phyloP scores from a whole-genome alignment of 2,329 filamentous ascomycete species.

The Trichoderma afroharzianum region DNA sequence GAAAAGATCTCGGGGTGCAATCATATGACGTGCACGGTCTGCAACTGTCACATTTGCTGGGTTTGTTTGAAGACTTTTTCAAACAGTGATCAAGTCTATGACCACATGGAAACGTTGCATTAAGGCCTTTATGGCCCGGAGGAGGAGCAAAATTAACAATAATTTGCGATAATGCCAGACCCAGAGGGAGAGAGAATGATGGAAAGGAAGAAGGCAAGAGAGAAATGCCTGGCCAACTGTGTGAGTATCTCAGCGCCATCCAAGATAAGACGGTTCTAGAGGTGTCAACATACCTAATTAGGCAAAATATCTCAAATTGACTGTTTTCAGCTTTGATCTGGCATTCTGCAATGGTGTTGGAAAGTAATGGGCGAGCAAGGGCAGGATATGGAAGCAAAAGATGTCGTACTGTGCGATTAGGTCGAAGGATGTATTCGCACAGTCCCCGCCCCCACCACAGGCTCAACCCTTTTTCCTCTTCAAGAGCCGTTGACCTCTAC shows the following conservation, averaged over 20 bases:
- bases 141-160: not conserved
- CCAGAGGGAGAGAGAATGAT: not conserved
- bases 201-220: not conserved
- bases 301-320: not conserved
- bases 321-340: not conserved
- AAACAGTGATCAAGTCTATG: not conserved
- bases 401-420: not conserved
- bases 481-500: not conserved
- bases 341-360: not conserved
- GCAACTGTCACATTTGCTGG: constrained; percentile 46
- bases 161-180: not conserved
- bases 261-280: not conserved
- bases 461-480: not conserved
- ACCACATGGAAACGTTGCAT: constrained; percentile 5
- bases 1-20: constrained; percentile 45
- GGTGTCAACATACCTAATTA: not conserved
- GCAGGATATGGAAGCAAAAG: not conserved
- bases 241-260: not conserved
- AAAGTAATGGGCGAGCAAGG: not conserved
- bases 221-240: not conserved
- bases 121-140: not conserved
- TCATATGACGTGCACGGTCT: constrained; percentile 42
- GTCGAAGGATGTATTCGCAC: not conserved
- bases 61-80: constrained; percentile 34
- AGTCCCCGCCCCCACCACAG: constrained; percentile 20